Percentiles rank a stretch among this genome's conserved stretches.
These are phyloP conservation scores for Acorus calamus DNA, from an alignment of 106 monocot species.

Conservation along the genomic window DNA sequence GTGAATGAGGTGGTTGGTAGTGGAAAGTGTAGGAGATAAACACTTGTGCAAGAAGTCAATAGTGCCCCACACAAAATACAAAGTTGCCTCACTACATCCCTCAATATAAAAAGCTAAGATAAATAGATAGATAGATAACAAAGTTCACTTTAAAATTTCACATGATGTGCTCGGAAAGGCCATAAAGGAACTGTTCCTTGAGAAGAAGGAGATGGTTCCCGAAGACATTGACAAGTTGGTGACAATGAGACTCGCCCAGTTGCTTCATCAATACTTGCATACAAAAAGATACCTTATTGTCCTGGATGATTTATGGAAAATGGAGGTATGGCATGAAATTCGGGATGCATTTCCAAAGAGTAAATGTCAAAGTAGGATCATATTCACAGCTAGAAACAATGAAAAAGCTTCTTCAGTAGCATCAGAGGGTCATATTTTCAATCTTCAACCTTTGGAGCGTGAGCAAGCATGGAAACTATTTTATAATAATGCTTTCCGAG, in stretches of 20 bases:
- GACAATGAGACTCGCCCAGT: neutral
- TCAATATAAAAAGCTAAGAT: too few relatives aligned
- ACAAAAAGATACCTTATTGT: slow-evolving; percentile 18
- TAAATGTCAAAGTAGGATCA: neutral
- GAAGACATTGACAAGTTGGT: slow-evolving; percentile 7
- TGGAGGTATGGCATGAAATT: slow-evolving; percentile 1
- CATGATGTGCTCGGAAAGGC: slow-evolving; percentile 6
- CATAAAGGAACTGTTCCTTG: neutral
- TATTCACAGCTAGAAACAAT: slow-evolving; percentile 13
- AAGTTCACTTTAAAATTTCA: too few relatives aligned
- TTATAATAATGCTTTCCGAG: neutral
- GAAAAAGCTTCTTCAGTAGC: slow-evolving; percentile 8
- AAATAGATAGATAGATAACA: too few relatives aligned
- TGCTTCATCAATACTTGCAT: slow-evolving; percentile 1
- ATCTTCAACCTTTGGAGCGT: slow-evolving; percentile 3
- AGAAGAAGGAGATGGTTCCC: neutral
- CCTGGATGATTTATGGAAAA: slow-evolving; percentile 33
- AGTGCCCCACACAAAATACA: too few relatives aligned
- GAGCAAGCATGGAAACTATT: slow-evolving; percentile 5
- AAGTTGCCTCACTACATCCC: too few relatives aligned
- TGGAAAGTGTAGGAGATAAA: too few relatives aligned
- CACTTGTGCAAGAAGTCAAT: too few relatives aligned
- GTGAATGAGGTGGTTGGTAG: too few relatives aligned
- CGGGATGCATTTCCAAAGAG: slow-evolving; percentile 1
- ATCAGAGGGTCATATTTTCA: neutral